Base-by-base conservation (phyloP, 176 grass and related monocot genomes). In the Tillandsia leiboldiana region DNA sequence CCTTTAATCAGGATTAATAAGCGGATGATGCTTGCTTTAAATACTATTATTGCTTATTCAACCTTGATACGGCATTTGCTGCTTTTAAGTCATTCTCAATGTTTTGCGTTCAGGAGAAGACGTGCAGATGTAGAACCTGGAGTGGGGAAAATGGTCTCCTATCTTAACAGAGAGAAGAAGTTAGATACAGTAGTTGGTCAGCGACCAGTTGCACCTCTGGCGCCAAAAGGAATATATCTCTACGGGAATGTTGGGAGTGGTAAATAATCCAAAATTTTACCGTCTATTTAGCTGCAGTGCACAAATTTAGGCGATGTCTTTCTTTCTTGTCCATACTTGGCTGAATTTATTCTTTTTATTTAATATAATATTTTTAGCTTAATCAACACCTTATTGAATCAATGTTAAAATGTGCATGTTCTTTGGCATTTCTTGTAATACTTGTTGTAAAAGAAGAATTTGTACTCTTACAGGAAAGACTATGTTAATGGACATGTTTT, bases 401-500 rank as follows among this genome's bases (percentile, higher is more conserved):
- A 29, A 24, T 49, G 10, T 63, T 10, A 33, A 12, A 18, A 17
- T 59, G 1, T 67, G 28, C 15, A 18, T 59, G 14, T 59, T 59
- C 12, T 59, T 59, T 59, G 20, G 9, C 54, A 59, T 18, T 59
- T 58, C 54, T 58, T 58, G 18, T 58, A 58, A 14, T 58, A 17
- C 54, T 56, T 56, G 14, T 14, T 20, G 14, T 22, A 59, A 59
- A 42, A 42, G 33, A 42, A 42, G 14, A 17, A 17, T 69, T 14
- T 68, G 10, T 68, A 1, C 9, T 68, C 26, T 51, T 58, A 51
- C 53, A 97, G 86, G 93, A 1, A 97, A 97, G 84, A 97, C 93
- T 68, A 97, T 97, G 93, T 51, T 97, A 71, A 97, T 97, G 89
- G 93, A 92, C 77, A 92, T 97, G 89, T 90, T 97, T 75, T 97